These are phyloP conservation scores for Boehmeria nivea DNA, from an alignment of 306 rosid genomes.

Conservation along the genomic window DNA sequence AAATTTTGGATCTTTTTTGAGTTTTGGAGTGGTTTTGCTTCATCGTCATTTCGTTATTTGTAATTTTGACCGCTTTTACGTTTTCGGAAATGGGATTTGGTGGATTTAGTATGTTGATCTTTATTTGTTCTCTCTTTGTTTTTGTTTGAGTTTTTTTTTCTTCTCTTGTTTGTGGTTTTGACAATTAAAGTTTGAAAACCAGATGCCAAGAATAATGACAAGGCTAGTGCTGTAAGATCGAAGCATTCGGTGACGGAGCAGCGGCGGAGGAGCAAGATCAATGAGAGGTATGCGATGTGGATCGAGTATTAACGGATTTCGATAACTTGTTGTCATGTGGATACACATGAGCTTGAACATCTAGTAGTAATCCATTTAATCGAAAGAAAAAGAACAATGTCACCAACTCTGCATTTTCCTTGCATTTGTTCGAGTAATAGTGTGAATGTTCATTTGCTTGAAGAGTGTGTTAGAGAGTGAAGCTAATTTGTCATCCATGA, in stretches of 20 bases:
- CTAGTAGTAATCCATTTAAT: background rate
- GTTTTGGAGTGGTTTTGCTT: background rate
- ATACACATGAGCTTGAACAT: background rate
- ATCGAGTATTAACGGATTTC: no score
- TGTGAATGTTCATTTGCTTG: no score
- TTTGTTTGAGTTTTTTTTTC: conserved; percentile 1
- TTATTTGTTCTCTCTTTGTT: background rate
- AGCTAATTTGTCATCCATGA: no score
- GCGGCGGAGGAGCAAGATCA: conserved; percentile 98
- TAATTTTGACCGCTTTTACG: no score
- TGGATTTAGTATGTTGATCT: conserved; percentile 1
- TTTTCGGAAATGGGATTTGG: no score
- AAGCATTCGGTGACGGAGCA: conserved; percentile 99
- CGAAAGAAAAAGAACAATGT: no score
- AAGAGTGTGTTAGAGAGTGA: no score
- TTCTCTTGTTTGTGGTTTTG: conserved; percentile 14
- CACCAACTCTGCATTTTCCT: no score
- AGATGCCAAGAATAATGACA: conserved; percentile 76
- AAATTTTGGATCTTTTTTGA: background rate
- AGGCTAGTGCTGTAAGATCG: conserved; percentile 74
- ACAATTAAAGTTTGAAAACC: conserved; percentile 21
- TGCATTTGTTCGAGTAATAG: no score
- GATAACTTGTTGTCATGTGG: no score
- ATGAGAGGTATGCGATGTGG: conserved; percentile 65
- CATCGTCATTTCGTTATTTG: background rate